phyloP scores from a whole-genome alignment of 805 yeast species.

The Priceomyces fermenticarens region DNA sequence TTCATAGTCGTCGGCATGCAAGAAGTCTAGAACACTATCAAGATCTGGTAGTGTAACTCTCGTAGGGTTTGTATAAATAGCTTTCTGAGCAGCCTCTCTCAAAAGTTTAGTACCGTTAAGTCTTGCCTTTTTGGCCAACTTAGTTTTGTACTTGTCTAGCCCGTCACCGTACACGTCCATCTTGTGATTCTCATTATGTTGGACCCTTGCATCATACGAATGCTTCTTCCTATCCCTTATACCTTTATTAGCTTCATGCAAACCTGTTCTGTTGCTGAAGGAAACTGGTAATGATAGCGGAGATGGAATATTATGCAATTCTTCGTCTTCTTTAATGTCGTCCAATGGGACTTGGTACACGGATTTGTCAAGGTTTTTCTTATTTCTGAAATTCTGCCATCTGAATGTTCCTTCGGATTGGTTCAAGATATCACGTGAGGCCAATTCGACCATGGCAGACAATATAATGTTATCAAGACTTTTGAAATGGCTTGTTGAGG shows the following conservation, averaged over 20 bases:
- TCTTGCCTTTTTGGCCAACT: slow-evolving; percentile 46
- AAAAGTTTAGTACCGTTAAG: slow-evolving; percentile 54
- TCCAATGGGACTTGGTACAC: slow-evolving; percentile 19
- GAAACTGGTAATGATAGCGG: slow-evolving; percentile 48
- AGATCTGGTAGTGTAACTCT: slow-evolving; percentile 50
- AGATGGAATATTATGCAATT: slow-evolving; percentile 20
- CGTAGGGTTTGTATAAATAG: slow-evolving; percentile 35
- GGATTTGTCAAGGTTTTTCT: slow-evolving; percentile 8
- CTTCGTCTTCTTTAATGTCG: slow-evolving; percentile 24
- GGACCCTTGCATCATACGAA: slow-evolving; percentile 79
- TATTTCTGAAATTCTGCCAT: slow-evolving; percentile 38
- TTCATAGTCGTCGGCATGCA: slow-evolving; percentile 43
- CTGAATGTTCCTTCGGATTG: slow-evolving; percentile 45
- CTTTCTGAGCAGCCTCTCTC: slow-evolving; percentile 51
- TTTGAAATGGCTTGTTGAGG: slow-evolving; percentile 44
- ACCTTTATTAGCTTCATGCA: slow-evolving; percentile 71
- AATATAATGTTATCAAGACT: slow-evolving; percentile 30
- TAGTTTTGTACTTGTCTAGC: slow-evolving; percentile 55
- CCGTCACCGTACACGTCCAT: slow-evolving; percentile 80
- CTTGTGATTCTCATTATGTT: slow-evolving; percentile 59
- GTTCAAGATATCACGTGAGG: slow-evolving; percentile 62
- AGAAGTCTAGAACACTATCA: slow-evolving; percentile 55
- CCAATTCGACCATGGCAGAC: slow-evolving; percentile 75
- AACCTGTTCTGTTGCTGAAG: slow-evolving; percentile 85
- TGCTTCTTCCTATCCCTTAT: slow-evolving; percentile 77